phyloP scores from a whole-genome alignment of 208 protist species.

The Leishmania guyanensis region DNA sequence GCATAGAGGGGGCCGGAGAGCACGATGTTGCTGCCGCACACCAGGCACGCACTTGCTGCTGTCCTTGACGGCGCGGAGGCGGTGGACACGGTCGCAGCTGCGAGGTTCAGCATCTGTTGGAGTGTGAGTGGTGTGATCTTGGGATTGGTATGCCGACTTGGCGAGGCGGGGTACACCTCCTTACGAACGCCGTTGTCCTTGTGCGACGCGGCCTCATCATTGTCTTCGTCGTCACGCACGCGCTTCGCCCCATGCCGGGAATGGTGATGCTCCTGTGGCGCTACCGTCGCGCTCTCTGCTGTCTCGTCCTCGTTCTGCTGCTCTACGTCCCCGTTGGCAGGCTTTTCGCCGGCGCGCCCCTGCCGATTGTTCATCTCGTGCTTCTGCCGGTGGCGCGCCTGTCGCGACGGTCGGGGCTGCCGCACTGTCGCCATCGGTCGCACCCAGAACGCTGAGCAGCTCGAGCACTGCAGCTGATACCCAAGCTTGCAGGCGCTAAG shows the following conservation, averaged over 20 bases:
- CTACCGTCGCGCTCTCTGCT: not conserved
- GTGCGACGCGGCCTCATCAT: not conserved
- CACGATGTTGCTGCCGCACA: constrained; percentile 80
- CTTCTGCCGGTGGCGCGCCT: constrained; percentile 28
- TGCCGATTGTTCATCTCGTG: constrained; percentile 21
- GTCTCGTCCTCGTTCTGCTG: not conserved
- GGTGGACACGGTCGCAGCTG: not conserved
- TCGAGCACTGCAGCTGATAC: constrained; percentile 95
- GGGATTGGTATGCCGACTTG: constrained; percentile 48
- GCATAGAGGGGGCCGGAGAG: constrained; percentile 95
- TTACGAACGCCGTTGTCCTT: not conserved
- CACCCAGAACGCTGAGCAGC: constrained; percentile 94
- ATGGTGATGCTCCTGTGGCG: not conserved
- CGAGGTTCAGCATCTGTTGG: constrained; percentile 14
- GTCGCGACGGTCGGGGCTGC: constrained; percentile 21
- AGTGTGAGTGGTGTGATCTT: constrained; percentile 47
- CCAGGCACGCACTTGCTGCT: constrained; percentile 43
- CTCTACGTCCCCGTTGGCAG: not conserved
- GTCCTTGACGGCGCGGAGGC: not conserved
- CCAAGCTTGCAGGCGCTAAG: constrained; percentile 84
- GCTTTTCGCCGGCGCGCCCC: constrained; percentile 14
- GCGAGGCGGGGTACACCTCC: constrained; percentile 49
- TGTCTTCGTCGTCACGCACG: not conserved
- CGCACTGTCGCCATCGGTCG: constrained; percentile 83
- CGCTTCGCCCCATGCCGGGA: not conserved